Percentiles rank a stretch among this genome's conserved stretches.
These are phyloP conservation scores for Groenewaldozyma auringiensis DNA, from an alignment of 1,139 yeast genomes.

Conservation along the genomic window DNA sequence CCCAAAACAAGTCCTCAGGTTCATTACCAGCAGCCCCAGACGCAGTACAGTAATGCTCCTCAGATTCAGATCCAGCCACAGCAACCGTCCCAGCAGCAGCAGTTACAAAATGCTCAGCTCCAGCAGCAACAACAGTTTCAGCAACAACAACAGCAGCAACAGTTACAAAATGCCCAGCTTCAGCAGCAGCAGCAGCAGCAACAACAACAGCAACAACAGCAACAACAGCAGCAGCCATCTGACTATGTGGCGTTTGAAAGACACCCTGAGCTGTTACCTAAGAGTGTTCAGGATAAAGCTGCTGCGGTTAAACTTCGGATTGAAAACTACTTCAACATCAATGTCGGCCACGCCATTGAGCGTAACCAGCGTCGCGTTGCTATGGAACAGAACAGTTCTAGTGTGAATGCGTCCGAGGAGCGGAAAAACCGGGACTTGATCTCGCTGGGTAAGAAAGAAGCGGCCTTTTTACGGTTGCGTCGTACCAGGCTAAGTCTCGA, in stretches of 20 bases:
- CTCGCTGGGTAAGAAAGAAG: slow-evolving; percentile 59
- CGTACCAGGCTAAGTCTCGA: slow-evolving; percentile 57
- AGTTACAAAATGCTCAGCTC: slow-evolving; percentile 8
- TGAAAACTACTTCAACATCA: slow-evolving; percentile 60
- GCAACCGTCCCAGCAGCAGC: slow-evolving; percentile 15
- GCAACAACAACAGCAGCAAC: slow-evolving; percentile 15
- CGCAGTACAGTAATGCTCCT: too few species aligned
- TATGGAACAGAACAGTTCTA: slow-evolving; percentile 48
- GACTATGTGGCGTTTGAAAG: slow-evolving; percentile 71
- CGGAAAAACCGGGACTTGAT: slow-evolving; percentile 58
- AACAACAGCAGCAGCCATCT: slow-evolving; percentile 11
- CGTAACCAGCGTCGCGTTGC: slow-evolving; percentile 61
- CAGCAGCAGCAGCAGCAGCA: slow-evolving; percentile 11
- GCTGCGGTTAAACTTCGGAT: slow-evolving; percentile 55
- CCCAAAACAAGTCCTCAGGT: slow-evolving; percentile 14
- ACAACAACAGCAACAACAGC: slow-evolving; percentile 9
- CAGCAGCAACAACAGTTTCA: slow-evolving; percentile 14
- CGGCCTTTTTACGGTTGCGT: slow-evolving; percentile 55
- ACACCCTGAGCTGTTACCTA: slow-evolving; percentile 64
- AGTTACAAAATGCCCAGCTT: slow-evolving; percentile 8
- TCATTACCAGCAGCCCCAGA: slow-evolving; percentile 16
- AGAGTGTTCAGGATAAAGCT: slow-evolving; percentile 53
- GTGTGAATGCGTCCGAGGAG: slow-evolving; percentile 59
- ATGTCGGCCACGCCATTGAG: slow-evolving; percentile 66
- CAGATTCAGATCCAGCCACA: too few species aligned